Base-by-base conservation (phyloP, 2,329 filamentous ascomycete genomes). In the Sclerotinia borealis region DNA sequence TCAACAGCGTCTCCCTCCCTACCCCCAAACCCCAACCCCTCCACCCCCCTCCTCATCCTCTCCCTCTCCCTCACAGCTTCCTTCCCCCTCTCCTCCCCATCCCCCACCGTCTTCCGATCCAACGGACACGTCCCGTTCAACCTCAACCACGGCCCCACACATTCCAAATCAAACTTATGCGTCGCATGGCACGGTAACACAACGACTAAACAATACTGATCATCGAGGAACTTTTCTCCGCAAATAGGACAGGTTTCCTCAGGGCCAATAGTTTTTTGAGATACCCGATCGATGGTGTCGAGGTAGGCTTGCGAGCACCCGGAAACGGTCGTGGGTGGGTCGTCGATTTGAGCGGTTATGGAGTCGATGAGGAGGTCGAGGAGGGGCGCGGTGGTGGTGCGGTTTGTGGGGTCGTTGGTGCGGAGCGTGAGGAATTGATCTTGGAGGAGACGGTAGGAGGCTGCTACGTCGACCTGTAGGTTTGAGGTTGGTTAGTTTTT, bases 141-240 rank as follows among this genome's bases (percentile, higher is more conserved):
- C 73, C 81, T 77, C 72, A 89, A 73, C 86, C 86, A 89, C 8
- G 86, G 85, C 4, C 80, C 83, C 2, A 88, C 84, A 70, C 86
- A 89, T 76, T 89, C 86, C n/a, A 88, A 75, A 70, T 89, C 86
- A 71, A 86, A 88, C 56, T 76, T 76, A 73, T 89, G 86, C 47
- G 74, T 76, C 37, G 77, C 78, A 69, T 85, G 78, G 72, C 86
- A 89, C 47, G 85, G 85, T 70, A 89, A 77, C 77, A 85, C 80
- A 34, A 88, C 86, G 15, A 88, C 85, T 2, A 89, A 77, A 62
- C 81, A 83, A 72, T 84, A 87, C 69, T 78, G 76, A 70, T 89
- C 86, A 69, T 88, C 84, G 52, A 86, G 76, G 70, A 84, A 87
- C 36, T 74, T 76, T 69, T 87, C 82, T 64, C 83, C 84, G 75